A percentile compares a stretch with the other conserved stretches of the same genome.
These are phyloP conservation scores for Rhynchospora breviuscula DNA, from an alignment of 176 grass and related monocot species.

Conservation along the genomic window DNA sequence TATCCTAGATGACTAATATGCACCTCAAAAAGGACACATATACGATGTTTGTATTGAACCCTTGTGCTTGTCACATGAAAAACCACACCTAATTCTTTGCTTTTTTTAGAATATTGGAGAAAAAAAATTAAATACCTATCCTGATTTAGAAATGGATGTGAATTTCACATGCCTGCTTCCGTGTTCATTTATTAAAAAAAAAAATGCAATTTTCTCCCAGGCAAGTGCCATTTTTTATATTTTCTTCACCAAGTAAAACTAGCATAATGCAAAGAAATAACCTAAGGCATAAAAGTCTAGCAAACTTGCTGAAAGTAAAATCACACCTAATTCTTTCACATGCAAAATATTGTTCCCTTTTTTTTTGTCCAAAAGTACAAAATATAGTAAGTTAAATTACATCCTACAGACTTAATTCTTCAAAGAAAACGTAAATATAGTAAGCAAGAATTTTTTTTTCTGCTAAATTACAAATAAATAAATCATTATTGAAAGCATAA, in stretches of 20 bases:
- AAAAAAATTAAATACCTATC: neutral
- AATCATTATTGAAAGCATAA: neutral
- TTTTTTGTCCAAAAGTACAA: neutral
- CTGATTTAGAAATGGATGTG: neutral
- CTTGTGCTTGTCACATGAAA: too few species aligned
- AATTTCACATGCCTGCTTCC: neutral
- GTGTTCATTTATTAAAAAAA: neutral
- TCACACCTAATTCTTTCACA: too few species aligned
- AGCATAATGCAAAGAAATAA: neutral
- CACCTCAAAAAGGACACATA: too few species aligned
- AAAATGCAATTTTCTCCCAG: neutral
- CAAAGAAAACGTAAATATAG: neutral
- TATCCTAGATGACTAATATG: too few species aligned
- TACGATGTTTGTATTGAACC: too few species aligned
- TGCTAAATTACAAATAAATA: neutral
- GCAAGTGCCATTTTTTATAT: neutral
- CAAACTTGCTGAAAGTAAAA: too few species aligned
- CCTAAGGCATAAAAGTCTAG: neutral
- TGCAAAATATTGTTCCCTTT: too few species aligned
- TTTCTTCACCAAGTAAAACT: conserved; percentile 16
- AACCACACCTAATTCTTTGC: too few species aligned
- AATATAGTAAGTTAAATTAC: neutral
- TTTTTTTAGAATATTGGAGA: too few species aligned
- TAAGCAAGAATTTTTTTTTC: neutral
- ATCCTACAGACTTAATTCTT: neutral